Percentiles rank a stretch among this genome's conserved stretches.
Evolutionary conservation across 768 basidiomycete genomes (phyloP).

Genomic region (Russula vinacea): DNA sequence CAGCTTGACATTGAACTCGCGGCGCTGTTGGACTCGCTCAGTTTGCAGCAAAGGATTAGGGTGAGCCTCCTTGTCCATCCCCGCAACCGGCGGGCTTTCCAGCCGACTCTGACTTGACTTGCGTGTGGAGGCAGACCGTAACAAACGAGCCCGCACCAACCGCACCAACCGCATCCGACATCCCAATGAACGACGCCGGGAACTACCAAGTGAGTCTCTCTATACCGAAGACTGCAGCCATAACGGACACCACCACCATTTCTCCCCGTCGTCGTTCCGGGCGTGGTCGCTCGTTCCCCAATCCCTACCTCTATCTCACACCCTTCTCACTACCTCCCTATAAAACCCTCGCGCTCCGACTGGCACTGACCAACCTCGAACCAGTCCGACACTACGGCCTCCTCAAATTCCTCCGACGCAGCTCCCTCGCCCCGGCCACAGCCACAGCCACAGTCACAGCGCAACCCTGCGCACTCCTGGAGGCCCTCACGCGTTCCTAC

Average conservation of each 20-base stretch:
- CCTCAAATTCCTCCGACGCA: conserved; percentile 30
- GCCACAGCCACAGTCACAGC: not conserved
- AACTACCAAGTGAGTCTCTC: conserved; percentile 23
- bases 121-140: conserved; percentile 27
- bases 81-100: not conserved
- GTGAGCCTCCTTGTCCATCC: conserved; percentile 15
- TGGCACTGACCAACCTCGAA: not conserved
- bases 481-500: conserved; percentile 32
- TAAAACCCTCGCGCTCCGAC: not conserved
- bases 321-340: not conserved
- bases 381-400: conserved; percentile 29
- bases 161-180: conserved; percentile 24
- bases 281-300: not conserved
- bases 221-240: too few species aligned
- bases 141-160: conserved; percentile 23
- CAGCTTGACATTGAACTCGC: conserved; percentile 30
- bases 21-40: conserved; percentile 26
- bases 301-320: not conserved
- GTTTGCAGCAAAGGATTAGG: conserved; percentile 26
- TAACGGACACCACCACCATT: not conserved
- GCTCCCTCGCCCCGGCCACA: not conserved
- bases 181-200: conserved; percentile 29
- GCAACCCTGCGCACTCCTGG: conserved; percentile 36
- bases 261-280: not conserved
- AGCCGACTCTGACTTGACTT: conserved; percentile 20